These are phyloP conservation scores for Termitomyces sp. DNA, from an alignment of 768 basidiomycete genomes.

Conservation along the genomic window DNA sequence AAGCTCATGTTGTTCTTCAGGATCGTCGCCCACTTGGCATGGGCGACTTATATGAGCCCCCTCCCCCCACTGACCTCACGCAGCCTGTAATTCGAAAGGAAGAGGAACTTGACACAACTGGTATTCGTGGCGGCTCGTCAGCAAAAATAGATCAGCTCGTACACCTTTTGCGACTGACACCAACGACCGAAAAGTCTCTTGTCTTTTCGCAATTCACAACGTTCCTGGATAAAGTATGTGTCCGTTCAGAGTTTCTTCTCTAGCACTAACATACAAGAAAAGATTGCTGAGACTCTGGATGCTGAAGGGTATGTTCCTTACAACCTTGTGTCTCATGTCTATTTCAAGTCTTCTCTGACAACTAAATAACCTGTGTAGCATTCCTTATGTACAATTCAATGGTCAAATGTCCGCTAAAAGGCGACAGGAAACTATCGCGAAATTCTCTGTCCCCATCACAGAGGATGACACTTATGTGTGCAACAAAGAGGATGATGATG, in stretches of 20 bases:
- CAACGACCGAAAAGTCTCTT: slow-evolving; percentile 68
- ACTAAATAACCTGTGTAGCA: slow-evolving; percentile 32
- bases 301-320: slow-evolving; percentile 47
- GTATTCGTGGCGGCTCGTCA: slow-evolving; percentile 53
- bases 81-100: slow-evolving; percentile 44
- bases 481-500: slow-evolving; percentile 22
- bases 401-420: slow-evolving; percentile 80
- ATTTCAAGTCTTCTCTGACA: background rate
- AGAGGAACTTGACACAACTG: slow-evolving; percentile 33
- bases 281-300: slow-evolving; percentile 70
- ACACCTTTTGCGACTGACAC: slow-evolving; percentile 65
- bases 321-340: background rate
- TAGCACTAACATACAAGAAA: background rate
- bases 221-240: slow-evolving; percentile 69
- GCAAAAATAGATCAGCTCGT: slow-evolving; percentile 84
- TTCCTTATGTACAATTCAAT: slow-evolving; percentile 77
- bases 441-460: slow-evolving; percentile 66
- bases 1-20: slow-evolving; percentile 27
- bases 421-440: slow-evolving; percentile 71
- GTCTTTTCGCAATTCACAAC: slow-evolving; percentile 91
- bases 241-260: background rate
- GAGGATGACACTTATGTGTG: slow-evolving; percentile 22
- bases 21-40: slow-evolving; percentile 62
- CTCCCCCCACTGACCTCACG: slow-evolving; percentile 63
- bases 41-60: slow-evolving; percentile 56